Conservation (phyloP, 208 protist genomes). For the Acanthamoeba royreba region DNA sequence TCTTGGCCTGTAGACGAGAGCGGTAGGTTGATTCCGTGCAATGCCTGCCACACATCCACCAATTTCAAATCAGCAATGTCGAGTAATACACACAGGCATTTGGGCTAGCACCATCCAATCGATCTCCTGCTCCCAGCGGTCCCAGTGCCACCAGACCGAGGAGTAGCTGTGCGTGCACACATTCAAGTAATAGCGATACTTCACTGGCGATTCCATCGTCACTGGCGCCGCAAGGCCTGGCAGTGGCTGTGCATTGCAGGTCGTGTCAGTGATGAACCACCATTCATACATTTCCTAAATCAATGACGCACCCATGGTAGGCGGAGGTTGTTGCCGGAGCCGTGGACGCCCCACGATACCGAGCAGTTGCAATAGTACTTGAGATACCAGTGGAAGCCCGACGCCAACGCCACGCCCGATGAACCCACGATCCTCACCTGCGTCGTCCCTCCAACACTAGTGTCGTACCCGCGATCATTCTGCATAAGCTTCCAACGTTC, state of each 20-base stretch:
- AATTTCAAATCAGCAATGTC: not conserved
- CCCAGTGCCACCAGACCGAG: not conserved
- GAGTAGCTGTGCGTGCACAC: constrained; percentile 9
- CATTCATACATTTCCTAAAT: not conserved
- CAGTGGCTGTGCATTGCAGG: not conserved
- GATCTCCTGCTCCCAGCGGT: constrained; percentile 13
- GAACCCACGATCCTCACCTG: not conserved
- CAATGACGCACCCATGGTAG: not conserved
- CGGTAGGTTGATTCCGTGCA: constrained; percentile 36
- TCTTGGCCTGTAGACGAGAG: constrained; percentile 31
- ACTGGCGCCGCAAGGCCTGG: not conserved
- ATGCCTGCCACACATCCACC: not conserved
- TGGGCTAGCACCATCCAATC: not conserved
- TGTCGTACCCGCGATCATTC: not conserved
- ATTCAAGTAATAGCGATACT: constrained; percentile 6
- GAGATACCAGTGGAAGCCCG: not conserved
- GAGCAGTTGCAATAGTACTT: not conserved
- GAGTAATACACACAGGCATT: not conserved
- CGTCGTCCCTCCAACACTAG: not conserved
- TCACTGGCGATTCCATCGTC: not conserved
- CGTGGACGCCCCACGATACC: not conserved
- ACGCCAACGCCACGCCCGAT: not conserved
- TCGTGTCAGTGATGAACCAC: not conserved
- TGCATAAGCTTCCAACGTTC: not conserved
- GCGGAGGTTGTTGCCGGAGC: not conserved